These are phyloP conservation scores for Kandelia obovata DNA, from an alignment of 345 rosid genomes.

Conservation along the genomic window DNA sequence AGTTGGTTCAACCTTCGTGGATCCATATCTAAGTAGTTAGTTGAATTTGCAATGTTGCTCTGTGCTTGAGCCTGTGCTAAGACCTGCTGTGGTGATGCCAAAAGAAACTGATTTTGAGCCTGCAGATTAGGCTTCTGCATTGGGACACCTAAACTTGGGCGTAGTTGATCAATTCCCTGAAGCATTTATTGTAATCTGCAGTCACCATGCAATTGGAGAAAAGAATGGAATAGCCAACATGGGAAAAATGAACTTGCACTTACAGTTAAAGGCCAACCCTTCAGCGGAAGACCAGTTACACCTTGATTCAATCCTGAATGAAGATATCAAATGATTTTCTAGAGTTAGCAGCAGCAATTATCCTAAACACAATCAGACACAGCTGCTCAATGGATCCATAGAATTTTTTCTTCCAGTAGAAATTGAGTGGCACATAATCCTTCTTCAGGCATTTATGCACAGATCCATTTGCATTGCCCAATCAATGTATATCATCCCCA, in stretches of 20 bases:
- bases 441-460: background rate
- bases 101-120: slow-evolving; percentile 45
- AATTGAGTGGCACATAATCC: background rate
- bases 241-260: slow-evolving; percentile 22
- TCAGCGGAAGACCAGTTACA: slow-evolving; percentile 52
- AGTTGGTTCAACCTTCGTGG: slow-evolving; percentile 46
- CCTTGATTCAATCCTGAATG: slow-evolving; percentile 50
- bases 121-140: slow-evolving; percentile 51
- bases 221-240: background rate
- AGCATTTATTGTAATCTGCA: slow-evolving; percentile 7
- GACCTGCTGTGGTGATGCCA: slow-evolving; percentile 52
- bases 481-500: background rate
- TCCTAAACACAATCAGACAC: slow-evolving; percentile 1
- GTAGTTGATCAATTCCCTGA: slow-evolving; percentile 55
- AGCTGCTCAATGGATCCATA: background rate
- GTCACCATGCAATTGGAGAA: slow-evolving; percentile 4
- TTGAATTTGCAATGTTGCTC: slow-evolving; percentile 45
- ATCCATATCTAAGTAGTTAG: slow-evolving; percentile 45
- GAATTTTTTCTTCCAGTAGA: no score
- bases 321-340: slow-evolving; percentile 1
- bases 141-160: slow-evolving; percentile 45
- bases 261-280: slow-evolving; percentile 71
- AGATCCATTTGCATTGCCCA: background rate
- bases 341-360: background rate
- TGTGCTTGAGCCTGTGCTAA: slow-evolving; percentile 52